Conservation (phyloP, 225 moss, liverwort and hornwort species). For the Bryum argenteum region DNA sequence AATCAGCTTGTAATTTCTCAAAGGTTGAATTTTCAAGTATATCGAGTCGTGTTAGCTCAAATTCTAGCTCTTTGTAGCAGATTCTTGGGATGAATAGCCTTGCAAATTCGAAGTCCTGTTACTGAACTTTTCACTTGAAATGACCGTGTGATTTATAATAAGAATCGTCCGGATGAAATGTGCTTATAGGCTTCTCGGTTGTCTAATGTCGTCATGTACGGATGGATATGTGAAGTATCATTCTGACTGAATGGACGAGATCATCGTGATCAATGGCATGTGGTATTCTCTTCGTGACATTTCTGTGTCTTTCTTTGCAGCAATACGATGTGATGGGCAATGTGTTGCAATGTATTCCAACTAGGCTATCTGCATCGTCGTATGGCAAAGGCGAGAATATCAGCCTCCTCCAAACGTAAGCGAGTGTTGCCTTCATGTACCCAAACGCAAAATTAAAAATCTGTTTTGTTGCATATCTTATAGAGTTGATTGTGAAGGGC, state of each 20-base stretch:
- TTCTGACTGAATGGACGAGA: background rate
- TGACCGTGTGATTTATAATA: background rate
- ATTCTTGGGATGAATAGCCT: background rate
- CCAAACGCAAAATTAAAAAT: background rate
- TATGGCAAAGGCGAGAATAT: conserved; percentile 74
- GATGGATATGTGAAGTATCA: too few relatives aligned
- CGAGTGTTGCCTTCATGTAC: background rate
- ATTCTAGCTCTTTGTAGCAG: background rate
- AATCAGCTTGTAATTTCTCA: too few relatives aligned
- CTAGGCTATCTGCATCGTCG: conserved; percentile 61
- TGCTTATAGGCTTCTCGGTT: too few relatives aligned
- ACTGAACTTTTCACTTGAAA: background rate
- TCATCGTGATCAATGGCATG: background rate
- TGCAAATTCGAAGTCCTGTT: background rate
- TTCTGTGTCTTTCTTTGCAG: conserved; percentile 47
- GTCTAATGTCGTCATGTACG: too few relatives aligned
- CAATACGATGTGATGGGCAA: conserved; percentile 85
- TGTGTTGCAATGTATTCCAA: conserved; percentile 73
- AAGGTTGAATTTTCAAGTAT: background rate
- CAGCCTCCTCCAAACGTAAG: conserved; percentile 85
- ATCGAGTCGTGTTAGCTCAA: background rate
- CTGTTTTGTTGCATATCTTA: background rate
- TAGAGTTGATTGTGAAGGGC: background rate
- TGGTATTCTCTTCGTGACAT: background rate
- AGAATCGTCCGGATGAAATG: too few relatives aligned